Percentiles rank a stretch among this genome's conserved stretches.
Conservation (phyloP, 2,329 filamentous ascomycete species). For the Alternaria brassicae region DNA sequence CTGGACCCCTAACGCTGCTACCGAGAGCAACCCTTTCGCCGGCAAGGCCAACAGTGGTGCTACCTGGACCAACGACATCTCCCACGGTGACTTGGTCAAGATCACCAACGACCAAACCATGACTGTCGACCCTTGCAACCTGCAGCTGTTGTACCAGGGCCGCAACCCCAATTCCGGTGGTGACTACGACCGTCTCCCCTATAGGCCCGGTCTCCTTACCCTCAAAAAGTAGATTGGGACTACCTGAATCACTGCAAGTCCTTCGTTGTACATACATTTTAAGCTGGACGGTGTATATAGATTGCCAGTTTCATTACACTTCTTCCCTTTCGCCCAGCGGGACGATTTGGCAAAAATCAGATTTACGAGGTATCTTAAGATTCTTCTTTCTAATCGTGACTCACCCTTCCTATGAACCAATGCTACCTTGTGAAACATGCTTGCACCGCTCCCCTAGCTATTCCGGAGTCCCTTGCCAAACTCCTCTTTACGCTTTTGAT, state of each 20-base stretch:
- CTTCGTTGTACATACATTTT: conserved; percentile 15
- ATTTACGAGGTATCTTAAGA: background rate
- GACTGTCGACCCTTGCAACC: conserved; percentile 68
- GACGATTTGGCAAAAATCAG: background rate
- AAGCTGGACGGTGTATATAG: conserved; percentile 10
- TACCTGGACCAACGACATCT: conserved; percentile 72
- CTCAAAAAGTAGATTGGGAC: conserved; percentile 8
- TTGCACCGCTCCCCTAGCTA: background rate
- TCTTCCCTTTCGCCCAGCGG: background rate
- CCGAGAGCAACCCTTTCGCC: conserved; percentile 68
- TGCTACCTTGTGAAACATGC: conserved; percentile 3
- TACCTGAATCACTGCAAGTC: background rate
- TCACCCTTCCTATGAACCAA: no score
- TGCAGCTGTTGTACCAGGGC: conserved; percentile 71
- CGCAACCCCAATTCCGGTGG: conserved; percentile 52
- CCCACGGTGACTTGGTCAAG: conserved; percentile 68
- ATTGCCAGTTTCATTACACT: conserved; percentile 1
- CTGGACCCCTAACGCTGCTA: conserved; percentile 66
- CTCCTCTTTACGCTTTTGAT: background rate
- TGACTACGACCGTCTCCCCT: conserved; percentile 62
- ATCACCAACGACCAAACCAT: conserved; percentile 67
- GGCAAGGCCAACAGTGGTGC: conserved; percentile 70
- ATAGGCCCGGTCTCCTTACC: conserved; percentile 56
- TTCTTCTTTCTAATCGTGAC: background rate
- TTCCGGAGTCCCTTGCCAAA: background rate